Conservation (phyloP, 495 filamentous ascomycete genomes). For the Parathielavia hyrcaniae region DNA sequence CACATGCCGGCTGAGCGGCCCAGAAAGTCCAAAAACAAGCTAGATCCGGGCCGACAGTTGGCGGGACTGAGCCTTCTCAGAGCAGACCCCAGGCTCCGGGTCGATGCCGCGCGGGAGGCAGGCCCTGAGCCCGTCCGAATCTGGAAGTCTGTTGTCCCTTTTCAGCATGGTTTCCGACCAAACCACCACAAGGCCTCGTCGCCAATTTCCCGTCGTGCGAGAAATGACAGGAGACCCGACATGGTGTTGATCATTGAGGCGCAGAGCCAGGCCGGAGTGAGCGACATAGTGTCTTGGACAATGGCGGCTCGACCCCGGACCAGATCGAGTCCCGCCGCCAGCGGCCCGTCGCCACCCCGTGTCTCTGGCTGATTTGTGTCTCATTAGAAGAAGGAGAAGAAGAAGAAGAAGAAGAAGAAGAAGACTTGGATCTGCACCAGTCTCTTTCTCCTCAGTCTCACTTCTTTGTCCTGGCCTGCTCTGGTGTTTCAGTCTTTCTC, state of each 20-base stretch:
- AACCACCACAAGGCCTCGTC: neutral
- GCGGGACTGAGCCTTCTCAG: neutral
- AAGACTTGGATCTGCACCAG: neutral
- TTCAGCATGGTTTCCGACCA: conserved; percentile 19
- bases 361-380: neutral
- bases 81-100: neutral
- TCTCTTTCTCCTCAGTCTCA: neutral
- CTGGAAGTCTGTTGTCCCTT: conserved; percentile 17
- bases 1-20: neutral
- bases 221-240: conserved; percentile 4
- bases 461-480: neutral
- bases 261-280: neutral
- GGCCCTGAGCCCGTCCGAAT: conserved; percentile 8
- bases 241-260: neutral
- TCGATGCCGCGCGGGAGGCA: conserved; percentile 14
- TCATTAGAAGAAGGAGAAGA: neutral
- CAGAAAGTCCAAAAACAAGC: neutral
- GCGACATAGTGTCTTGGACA: neutral
- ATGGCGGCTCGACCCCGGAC: neutral
- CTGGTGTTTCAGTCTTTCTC: neutral
- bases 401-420: neutral
- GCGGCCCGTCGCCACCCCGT: conserved; percentile 6
- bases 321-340: neutral
- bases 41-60: conserved; percentile 7
- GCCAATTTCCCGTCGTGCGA: conserved; percentile 3